Evolutionary conservation across 805 yeast genomes (phyloP), one percentile per base, ranked within the genome.

Genomic region (Sungouiella thailandica): DNA sequence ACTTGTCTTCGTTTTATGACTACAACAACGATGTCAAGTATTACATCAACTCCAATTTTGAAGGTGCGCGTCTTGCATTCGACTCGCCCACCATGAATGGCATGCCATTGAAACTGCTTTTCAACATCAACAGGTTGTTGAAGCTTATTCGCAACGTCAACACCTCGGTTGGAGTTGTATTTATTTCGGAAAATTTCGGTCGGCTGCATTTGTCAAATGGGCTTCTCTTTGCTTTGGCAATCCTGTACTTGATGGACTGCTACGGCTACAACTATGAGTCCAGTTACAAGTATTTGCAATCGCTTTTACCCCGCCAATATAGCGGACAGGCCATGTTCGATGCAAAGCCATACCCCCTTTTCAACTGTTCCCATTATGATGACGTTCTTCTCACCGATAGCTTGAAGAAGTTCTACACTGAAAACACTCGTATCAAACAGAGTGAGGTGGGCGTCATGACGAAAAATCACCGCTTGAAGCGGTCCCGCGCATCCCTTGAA

Each of bases 201-300:
- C 37, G 39, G 22, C 40, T 42, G 26, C 44, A 40, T 31, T 36
- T 56, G 15, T 53, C 67, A 17, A 61, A 62, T 3, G 36, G 46
- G 12, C 36, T 42, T 8, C 17, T 44, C 16, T 37, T 36, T 16
- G 58, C 62, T 9, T 45, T 65, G 32, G 41, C 58, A 5, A 52
- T 61, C 15, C 58, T 65, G 28, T 61, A 58, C 35, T 50, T 64
- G 40, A 65, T 65, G 70, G 72, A 65, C 44, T 47, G 43, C 33
- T 65, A 65, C 41, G 52, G 53, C 36, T 61, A 54, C 37, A 58
- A 65, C 38, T 48, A 62, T 20, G 50, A 45, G 17, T 51, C 60
- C 7, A 49, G 65, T 31, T 51, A 54, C 35, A 44, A 49, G 31
- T 39, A 51, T 24, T 35, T 65, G 23, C 43, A 43, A 17, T 30